A percentile compares a stretch with the other conserved stretches of the same genome.
phyloP scores from a whole-genome alignment of 805 yeast genomes.

The Dipodascus geniculatus region DNA sequence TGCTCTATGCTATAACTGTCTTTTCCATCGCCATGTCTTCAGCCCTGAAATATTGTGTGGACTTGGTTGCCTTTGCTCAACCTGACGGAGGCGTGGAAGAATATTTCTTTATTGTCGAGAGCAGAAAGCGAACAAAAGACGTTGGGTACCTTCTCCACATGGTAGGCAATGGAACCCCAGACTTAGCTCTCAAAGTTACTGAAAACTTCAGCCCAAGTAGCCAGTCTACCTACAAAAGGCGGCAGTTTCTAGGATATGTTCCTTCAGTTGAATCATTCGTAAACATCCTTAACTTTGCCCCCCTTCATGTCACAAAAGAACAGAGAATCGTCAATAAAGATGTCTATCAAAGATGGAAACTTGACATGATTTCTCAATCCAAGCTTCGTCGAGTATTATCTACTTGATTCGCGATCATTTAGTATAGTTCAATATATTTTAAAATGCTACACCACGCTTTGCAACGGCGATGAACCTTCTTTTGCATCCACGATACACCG shows the following conservation, averaged over 20 bases:
- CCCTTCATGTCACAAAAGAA: not conserved
- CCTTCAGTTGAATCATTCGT: not conserved
- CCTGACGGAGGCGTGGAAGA: not conserved
- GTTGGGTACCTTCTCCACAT: not conserved
- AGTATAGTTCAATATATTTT: too few species aligned
- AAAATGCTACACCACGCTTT: too few species aligned
- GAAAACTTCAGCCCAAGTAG: not conserved
- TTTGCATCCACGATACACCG: too few species aligned
- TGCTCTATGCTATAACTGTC: too few species aligned
- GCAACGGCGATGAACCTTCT: too few species aligned
- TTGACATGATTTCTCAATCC: not conserved
- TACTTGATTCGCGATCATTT: not conserved
- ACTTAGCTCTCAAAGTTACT: not conserved
- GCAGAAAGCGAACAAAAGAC: not conserved
- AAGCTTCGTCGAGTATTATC: not conserved
- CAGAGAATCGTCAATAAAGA: not conserved
- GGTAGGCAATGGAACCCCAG: not conserved
- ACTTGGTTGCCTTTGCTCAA: not conserved
- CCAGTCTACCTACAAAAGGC: not conserved
- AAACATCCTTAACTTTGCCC: not conserved
- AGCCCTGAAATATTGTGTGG: not conserved
- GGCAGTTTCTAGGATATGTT: not conserved
- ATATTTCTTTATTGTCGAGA: not conserved
- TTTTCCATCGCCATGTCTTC: too few species aligned
- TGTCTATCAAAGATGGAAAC: conserved; percentile 1